Percentiles rank a stretch among this genome's conserved stretches.
Evolutionary conservation across 2,329 filamentous ascomycete genomes (phyloP).

Genomic region (Arthrobotrys conoides): DNA sequence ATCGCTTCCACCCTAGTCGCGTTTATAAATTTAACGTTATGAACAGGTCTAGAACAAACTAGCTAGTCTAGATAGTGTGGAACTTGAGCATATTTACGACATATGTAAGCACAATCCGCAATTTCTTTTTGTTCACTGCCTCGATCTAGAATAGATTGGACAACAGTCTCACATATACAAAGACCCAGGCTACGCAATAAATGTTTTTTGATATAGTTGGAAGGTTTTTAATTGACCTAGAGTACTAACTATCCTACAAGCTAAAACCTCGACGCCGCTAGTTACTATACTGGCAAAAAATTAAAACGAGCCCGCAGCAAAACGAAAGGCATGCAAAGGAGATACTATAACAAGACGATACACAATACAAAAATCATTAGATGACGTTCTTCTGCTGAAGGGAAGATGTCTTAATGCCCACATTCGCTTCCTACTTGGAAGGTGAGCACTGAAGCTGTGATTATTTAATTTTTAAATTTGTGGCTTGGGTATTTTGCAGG

Average conservation of each 20-base stretch:
- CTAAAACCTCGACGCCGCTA: neutral
- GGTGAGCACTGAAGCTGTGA: too few relatives aligned
- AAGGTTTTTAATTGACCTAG: neutral
- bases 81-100: neutral
- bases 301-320: neutral
- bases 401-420: neutral
- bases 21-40: neutral
- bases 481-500: too few relatives aligned
- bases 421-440: too few relatives aligned
- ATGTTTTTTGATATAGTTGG: too few relatives aligned
- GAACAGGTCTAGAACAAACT: neutral
- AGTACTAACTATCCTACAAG: neutral
- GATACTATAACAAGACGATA: neutral
- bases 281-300: neutral
- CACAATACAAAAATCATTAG: neutral
- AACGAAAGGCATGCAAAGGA: neutral
- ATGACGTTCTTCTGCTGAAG: neutral
- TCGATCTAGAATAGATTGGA: too few relatives aligned
- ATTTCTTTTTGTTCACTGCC: too few relatives aligned
- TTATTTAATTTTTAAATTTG: too few relatives aligned
- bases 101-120: too few relatives aligned
- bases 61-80: neutral
- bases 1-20: neutral
- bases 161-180: too few relatives aligned
- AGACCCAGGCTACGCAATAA: too few relatives aligned